Evolutionary conservation across 1,139 yeast species (phyloP).

Genomic region (Pichia norvegensis): DNA sequence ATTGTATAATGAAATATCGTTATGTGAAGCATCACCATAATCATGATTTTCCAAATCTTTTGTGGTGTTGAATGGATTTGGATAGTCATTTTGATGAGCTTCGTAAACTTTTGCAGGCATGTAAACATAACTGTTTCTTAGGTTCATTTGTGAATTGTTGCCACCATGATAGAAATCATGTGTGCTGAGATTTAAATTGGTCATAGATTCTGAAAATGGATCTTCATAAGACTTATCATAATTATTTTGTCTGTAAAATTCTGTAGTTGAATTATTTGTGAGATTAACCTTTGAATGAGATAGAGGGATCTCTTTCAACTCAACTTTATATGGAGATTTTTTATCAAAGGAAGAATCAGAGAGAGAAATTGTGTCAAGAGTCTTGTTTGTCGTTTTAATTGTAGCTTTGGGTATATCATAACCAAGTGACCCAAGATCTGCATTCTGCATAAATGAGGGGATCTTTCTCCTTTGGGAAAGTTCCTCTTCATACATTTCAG

Average conservation of each 20-base stretch:
- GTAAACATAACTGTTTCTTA: conserved; percentile 5
- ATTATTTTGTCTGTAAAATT: not conserved
- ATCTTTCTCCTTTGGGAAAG: conserved; percentile 15
- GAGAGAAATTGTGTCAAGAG: not conserved
- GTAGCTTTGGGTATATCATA: not conserved
- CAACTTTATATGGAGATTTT: conserved; percentile 4
- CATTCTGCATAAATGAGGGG: conserved; percentile 14
- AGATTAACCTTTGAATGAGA: conserved; percentile 10
- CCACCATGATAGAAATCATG: not conserved
- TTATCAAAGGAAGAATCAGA: conserved; percentile 5
- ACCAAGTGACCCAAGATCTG: not conserved
- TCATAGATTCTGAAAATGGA: not conserved
- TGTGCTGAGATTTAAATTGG: not conserved
- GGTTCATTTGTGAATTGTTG: not conserved
- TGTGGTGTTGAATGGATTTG: not conserved
- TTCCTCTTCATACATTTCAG: conserved; percentile 12
- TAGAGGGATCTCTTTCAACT: conserved; percentile 3
- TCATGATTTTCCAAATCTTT: not conserved
- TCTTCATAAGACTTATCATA: not conserved
- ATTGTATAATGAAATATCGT: not conserved
- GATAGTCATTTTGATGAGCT: conserved; percentile 1
- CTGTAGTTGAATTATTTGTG: not conserved
- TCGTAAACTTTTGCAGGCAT: conserved; percentile 10
- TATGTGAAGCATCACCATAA: not conserved
- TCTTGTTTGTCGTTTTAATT: not conserved